A percentile compares a stretch with the other conserved stretches of the same genome.
Conservation (phyloP, 192 early-diverging fungal species). For the Coemansia interrupta region DNA sequence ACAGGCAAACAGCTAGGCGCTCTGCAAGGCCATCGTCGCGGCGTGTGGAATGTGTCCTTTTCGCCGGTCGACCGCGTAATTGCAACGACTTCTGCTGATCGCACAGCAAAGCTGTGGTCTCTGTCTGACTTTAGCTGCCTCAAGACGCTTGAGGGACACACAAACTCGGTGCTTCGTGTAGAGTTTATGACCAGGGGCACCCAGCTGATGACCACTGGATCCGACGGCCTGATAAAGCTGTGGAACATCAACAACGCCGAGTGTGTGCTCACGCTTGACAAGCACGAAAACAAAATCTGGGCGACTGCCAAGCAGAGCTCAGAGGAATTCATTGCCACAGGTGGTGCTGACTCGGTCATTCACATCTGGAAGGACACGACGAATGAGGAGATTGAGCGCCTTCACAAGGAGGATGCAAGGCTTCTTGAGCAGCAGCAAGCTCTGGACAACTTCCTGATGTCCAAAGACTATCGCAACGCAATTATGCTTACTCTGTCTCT, state of each 20-base stretch:
- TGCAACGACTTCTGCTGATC: slow-evolving; percentile 88
- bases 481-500: slow-evolving; percentile 84
- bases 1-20: slow-evolving; percentile 76
- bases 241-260: slow-evolving; percentile 92
- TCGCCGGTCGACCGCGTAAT: slow-evolving; percentile 94
- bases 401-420: slow-evolving; percentile 59
- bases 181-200: slow-evolving; percentile 81
- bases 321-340: slow-evolving; percentile 74
- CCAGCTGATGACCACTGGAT: slow-evolving; percentile 83
- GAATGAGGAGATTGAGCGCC: slow-evolving; percentile 72
- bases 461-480: slow-evolving; percentile 90
- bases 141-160: slow-evolving; percentile 95
- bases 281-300: slow-evolving; percentile 96
- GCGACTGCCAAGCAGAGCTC: slow-evolving; percentile 71
- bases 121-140: slow-evolving; percentile 84
- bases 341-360: slow-evolving; percentile 86
- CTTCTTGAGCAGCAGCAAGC: slow-evolving; percentile 87
- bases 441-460: slow-evolving; percentile 76
- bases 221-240: slow-evolving; percentile 92
- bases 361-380: slow-evolving; percentile 93
- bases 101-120: slow-evolving; percentile 93
- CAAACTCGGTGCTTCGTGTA: slow-evolving; percentile 88
- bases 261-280: slow-evolving; percentile 88
- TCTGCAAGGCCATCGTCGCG: slow-evolving; percentile 88
- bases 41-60: slow-evolving; percentile 91